Percentiles rank a stretch among this genome's conserved stretches.
phyloP scores from a whole-genome alignment of 1,139 yeast genomes.

The Petasospora rhodanensis region DNA sequence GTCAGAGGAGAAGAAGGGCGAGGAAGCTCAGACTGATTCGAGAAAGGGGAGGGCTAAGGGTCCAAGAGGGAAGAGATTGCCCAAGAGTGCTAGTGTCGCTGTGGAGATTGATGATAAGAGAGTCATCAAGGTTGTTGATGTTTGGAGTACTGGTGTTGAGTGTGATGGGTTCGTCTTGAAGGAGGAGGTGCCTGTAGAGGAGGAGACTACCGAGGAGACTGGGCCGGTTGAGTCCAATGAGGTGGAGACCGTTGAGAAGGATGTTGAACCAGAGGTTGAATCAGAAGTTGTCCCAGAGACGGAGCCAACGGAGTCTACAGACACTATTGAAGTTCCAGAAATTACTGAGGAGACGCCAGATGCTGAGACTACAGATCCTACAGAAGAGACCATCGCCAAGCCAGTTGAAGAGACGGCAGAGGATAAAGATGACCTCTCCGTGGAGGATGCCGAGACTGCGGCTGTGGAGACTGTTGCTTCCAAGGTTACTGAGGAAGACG shows the following conservation, averaged over 20 bases:
- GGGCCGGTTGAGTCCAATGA: not conserved
- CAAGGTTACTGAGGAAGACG: constrained; percentile 4
- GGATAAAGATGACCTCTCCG: no score
- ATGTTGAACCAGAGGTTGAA: not conserved
- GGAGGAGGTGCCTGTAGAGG: constrained; percentile 1
- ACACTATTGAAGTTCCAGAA: no score
- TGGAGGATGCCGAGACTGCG: no score
- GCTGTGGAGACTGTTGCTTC: no score
- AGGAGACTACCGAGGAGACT: constrained; percentile 1
- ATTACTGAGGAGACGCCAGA: not conserved
- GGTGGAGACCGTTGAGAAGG: not conserved
- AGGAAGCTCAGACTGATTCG: constrained; percentile 26
- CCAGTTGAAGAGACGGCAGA: no score
- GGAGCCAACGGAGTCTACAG: no score
- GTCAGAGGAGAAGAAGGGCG: constrained; percentile 14
- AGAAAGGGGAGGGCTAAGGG: constrained; percentile 62
- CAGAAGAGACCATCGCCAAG: no score
- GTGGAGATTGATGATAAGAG: constrained; percentile 36
- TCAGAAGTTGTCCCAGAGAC: constrained; percentile 1
- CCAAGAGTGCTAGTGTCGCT: constrained; percentile 51
- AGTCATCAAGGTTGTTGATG: constrained; percentile 21
- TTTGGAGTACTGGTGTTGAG: constrained; percentile 18
- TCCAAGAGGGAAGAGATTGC: constrained; percentile 74
- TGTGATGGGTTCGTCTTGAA: constrained; percentile 8
- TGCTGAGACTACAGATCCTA: no score